Conservation (phyloP, 139 green algal genomes). For the Trebouxia sp. region DNA sequence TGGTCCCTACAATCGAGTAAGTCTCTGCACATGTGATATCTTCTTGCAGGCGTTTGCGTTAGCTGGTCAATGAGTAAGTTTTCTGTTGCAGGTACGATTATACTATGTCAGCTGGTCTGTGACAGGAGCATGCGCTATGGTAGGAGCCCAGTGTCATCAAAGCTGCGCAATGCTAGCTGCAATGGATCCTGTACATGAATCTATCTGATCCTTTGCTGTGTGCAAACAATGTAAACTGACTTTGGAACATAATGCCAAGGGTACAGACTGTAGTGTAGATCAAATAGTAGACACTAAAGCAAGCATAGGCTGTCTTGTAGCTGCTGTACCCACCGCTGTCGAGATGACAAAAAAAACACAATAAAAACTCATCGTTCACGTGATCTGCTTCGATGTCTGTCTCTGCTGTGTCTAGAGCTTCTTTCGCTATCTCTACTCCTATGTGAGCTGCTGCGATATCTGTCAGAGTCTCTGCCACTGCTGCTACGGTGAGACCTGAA, state of each 20-base stretch:
- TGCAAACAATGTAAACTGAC: background rate
- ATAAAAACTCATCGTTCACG: background rate
- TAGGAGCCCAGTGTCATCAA: constrained; percentile 3
- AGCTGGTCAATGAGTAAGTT: too few relatives aligned
- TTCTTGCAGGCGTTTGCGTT: too few relatives aligned
- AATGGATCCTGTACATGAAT: background rate
- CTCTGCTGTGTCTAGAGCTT: background rate
- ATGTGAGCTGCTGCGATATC: constrained; percentile 15
- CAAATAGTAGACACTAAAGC: too few relatives aligned
- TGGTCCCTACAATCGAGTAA: constrained; percentile 93
- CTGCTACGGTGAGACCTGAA: background rate
- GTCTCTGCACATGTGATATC: too few relatives aligned
- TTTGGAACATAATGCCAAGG: too few relatives aligned
- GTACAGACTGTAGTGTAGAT: too few relatives aligned
- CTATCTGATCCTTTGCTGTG: background rate
- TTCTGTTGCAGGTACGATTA: constrained; percentile 42
- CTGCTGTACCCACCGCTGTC: too few relatives aligned
- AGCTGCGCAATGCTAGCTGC: background rate
- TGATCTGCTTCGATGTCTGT: constrained; percentile 3
- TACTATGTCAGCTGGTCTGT: constrained; percentile 35
- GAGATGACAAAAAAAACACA: too few relatives aligned
- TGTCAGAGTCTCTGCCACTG: constrained; percentile 22
- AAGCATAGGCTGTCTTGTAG: too few relatives aligned
- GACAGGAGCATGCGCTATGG: too few relatives aligned
- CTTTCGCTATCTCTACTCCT: background rate